These are phyloP conservation scores for Cetradonia linearis DNA, from an alignment of 495 filamentous ascomycete species.

Conservation along the genomic window DNA sequence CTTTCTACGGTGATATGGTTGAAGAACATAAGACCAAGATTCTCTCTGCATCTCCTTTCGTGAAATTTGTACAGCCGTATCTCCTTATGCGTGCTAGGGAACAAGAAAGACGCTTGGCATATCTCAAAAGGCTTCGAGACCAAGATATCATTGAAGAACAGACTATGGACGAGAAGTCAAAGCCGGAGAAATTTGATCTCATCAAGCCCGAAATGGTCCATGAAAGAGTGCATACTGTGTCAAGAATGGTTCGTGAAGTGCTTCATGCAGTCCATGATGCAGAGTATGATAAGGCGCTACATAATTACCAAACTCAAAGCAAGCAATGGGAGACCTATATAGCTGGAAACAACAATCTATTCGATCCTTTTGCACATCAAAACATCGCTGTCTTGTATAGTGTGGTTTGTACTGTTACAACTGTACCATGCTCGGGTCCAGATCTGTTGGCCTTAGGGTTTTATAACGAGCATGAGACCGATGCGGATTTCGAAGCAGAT, in stretches of 20 bases:
- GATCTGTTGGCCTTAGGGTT: conserved; percentile 77
- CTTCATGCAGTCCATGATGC: conserved; percentile 88
- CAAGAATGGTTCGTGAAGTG: conserved; percentile 81
- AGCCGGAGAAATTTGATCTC: conserved; percentile 66
- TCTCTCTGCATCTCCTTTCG: conserved; percentile 92
- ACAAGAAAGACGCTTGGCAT: conserved; percentile 70
- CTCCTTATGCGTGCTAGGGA: conserved; percentile 83
- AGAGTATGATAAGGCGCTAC: conserved; percentile 89
- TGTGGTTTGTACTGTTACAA: conserved; percentile 79
- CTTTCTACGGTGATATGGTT: conserved; percentile 89
- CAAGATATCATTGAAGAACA: conserved; percentile 51
- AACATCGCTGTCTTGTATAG: conserved; percentile 93
- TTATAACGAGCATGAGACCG: conserved; percentile 76
- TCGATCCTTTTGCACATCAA: conserved; percentile 89
- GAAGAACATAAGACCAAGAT: conserved; percentile 84
- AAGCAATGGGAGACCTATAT: conserved; percentile 92
- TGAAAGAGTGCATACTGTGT: conserved; percentile 60
- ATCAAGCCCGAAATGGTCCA: conserved; percentile 94
- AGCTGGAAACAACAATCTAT: conserved; percentile 69
- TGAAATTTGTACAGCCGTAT: conserved; percentile 89
- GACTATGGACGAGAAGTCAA: conserved; percentile 47
- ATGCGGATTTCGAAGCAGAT: conserved; percentile 65
- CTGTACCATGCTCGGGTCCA: conserved; percentile 85
- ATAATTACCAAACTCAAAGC: conserved; percentile 90
- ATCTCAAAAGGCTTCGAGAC: conserved; percentile 72